Conservation (phyloP, 1,139 yeast genomes). For the Waltiozyma sp. region DNA sequence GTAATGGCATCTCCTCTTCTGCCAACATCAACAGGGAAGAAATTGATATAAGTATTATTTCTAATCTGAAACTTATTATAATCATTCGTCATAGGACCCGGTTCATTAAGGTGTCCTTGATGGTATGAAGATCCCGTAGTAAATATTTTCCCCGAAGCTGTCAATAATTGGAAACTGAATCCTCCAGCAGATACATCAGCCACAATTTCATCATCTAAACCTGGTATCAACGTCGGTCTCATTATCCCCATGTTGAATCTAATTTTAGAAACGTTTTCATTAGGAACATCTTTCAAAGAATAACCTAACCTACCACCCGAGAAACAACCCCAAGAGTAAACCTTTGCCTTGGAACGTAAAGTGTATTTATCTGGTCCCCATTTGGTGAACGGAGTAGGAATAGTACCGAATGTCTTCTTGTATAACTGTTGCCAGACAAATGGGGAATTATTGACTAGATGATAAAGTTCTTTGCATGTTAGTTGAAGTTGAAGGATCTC, state of each 20-base stretch:
- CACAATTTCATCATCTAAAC: constrained; percentile 19
- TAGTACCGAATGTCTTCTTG: constrained; percentile 38
- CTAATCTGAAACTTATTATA: constrained; percentile 17
- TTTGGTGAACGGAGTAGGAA: constrained; percentile 19
- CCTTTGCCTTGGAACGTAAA: constrained; percentile 30
- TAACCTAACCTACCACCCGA: constrained; percentile 49
- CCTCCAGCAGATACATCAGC: constrained; percentile 59
- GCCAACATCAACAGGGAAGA: neutral
- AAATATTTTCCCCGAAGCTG: constrained; percentile 41
- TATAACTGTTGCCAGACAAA: constrained; percentile 37
- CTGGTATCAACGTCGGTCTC: constrained; percentile 31
- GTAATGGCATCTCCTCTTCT: neutral
- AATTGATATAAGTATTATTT: neutral
- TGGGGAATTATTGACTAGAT: constrained; percentile 25
- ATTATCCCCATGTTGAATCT: constrained; percentile 28
- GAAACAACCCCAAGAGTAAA: constrained; percentile 58
- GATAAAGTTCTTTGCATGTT: constrained; percentile 26
- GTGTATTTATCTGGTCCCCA: constrained; percentile 44
- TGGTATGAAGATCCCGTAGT: constrained; percentile 44
- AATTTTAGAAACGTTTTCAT: constrained; percentile 21
- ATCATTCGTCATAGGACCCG: constrained; percentile 24
- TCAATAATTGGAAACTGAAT: constrained; percentile 50
- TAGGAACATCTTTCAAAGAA: constrained; percentile 5
- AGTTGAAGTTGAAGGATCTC: constrained; percentile 39
- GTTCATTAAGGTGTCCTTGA: constrained; percentile 28